phyloP scores from a whole-genome alignment of 169 alveolate species.

The Cryptosporidium sp. region DNA sequence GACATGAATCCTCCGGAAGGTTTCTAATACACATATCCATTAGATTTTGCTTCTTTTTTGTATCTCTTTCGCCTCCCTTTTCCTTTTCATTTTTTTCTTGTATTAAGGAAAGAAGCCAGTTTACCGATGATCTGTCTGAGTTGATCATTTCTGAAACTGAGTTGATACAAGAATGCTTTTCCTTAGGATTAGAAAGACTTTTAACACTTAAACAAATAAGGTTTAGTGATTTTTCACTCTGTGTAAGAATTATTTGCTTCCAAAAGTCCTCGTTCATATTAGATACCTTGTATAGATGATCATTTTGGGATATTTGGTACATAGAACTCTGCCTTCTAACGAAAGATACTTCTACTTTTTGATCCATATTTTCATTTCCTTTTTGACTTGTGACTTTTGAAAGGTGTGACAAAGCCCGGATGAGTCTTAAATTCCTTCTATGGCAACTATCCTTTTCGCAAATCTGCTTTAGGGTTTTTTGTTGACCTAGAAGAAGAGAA shows the following conservation, averaged over 20 bases:
- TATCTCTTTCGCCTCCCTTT: neutral
- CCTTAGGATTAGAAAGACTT: constrained; percentile 27
- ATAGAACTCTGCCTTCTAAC: constrained; percentile 24
- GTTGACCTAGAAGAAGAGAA: neutral
- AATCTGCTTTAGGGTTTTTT: neutral
- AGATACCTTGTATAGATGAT: neutral
- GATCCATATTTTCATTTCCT: neutral
- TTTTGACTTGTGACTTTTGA: neutral
- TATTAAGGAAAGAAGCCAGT: constrained; percentile 29
- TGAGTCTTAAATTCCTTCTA: constrained; percentile 39
- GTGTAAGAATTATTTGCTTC: constrained; percentile 21
- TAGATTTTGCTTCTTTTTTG: neutral
- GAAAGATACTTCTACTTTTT: neutral
- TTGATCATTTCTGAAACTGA: constrained; percentile 22
- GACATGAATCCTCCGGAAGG: constrained; percentile 62
- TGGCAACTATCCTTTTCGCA: constrained; percentile 60
- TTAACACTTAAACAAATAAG: constrained; percentile 16
- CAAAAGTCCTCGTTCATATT: constrained; percentile 33
- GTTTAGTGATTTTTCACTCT: constrained; percentile 34
- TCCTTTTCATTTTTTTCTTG: neutral
- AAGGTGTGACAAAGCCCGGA: constrained; percentile 31
- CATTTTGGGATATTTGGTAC: neutral
- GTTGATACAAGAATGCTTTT: constrained; percentile 18
- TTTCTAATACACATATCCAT: constrained; percentile 33
- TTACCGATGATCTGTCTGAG: neutral